phyloP scores from a whole-genome alignment of 768 basidiomycete genomes.

The Gyrodon lividus region DNA sequence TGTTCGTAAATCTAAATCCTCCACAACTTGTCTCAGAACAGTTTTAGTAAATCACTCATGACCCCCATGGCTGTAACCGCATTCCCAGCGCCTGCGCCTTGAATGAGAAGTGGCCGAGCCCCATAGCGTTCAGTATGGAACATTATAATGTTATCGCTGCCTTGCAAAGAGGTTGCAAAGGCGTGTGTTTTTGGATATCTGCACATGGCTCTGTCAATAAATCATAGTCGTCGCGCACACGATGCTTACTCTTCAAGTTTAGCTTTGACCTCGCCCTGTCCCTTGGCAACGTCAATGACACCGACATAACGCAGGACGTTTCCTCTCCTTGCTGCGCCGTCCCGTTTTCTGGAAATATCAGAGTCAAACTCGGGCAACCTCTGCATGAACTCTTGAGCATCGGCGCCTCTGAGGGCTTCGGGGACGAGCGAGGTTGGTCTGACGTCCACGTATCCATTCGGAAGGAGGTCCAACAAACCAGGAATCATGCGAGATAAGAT shows the following conservation, averaged over 20 bases:
- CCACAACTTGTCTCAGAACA: conserved; percentile 28
- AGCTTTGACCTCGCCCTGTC: conserved; percentile 64
- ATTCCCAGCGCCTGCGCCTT: conserved; percentile 96
- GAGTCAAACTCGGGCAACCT: conserved; percentile 81
- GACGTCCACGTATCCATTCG: conserved; percentile 80
- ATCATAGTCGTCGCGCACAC: background rate
- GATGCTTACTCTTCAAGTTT: conserved; percentile 78
- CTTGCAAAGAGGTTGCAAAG: conserved; percentile 93
- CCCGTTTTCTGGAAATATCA: conserved; percentile 73
- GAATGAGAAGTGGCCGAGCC: conserved; percentile 84
- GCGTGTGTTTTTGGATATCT: conserved; percentile 91
- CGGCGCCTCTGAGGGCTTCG: conserved; percentile 60
- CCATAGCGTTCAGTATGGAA: conserved; percentile 95
- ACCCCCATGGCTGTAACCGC: conserved; percentile 99
- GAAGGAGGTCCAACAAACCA: conserved; percentile 48
- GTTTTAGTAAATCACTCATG: conserved; percentile 76
- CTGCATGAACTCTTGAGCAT: conserved; percentile 80
- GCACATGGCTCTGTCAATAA: background rate
- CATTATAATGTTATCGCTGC: conserved; percentile 97
- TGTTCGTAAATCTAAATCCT: conserved; percentile 16
- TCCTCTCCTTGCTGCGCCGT: conserved; percentile 74
- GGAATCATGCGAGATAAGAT: conserved; percentile 86
- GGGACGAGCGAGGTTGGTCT: conserved; percentile 87
- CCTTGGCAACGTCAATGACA: conserved; percentile 77
- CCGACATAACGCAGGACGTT: conserved; percentile 92